Evolutionary conservation across 225 moss, liverwort and hornwort genomes (phyloP).

Genomic region (Climacium dendroides): DNA sequence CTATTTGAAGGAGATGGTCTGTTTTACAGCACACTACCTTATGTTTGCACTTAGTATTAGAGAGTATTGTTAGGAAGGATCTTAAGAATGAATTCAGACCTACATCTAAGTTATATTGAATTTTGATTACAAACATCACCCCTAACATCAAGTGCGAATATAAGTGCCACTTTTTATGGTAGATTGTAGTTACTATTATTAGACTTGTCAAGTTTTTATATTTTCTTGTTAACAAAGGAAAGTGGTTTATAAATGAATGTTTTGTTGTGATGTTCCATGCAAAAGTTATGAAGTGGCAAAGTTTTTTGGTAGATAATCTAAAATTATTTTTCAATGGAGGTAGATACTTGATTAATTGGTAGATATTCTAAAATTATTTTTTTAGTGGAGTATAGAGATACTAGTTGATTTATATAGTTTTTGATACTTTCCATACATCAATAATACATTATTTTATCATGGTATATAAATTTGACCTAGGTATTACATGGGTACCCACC

Average conservation of each 20-base stretch:
- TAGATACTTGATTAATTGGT: not conserved
- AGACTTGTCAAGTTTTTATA: not conserved
- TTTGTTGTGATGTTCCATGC: not conserved
- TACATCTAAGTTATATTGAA: no score
- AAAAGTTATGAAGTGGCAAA: rapidly evolving
- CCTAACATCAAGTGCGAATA: no score
- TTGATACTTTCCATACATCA: not conserved
- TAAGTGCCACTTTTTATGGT: not conserved
- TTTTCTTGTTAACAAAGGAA: not conserved
- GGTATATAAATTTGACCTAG: not conserved
- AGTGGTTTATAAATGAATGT: not conserved
- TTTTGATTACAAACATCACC: no score
- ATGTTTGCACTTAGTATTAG: no score
- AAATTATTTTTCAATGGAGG: not conserved
- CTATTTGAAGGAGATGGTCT: no score
- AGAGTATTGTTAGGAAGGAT: no score
- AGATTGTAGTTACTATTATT: not conserved
- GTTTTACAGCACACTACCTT: no score
- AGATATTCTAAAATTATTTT: no score
- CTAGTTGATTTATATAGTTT: no score
- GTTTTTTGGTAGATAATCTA: no score
- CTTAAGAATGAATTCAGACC: no score
- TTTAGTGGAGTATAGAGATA: no score
- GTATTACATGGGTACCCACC: rapidly evolving
- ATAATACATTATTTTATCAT: not conserved